Conservation (phyloP, 1,139 yeast species). For the Zygosaccharomyces pseudobailii region DNA sequence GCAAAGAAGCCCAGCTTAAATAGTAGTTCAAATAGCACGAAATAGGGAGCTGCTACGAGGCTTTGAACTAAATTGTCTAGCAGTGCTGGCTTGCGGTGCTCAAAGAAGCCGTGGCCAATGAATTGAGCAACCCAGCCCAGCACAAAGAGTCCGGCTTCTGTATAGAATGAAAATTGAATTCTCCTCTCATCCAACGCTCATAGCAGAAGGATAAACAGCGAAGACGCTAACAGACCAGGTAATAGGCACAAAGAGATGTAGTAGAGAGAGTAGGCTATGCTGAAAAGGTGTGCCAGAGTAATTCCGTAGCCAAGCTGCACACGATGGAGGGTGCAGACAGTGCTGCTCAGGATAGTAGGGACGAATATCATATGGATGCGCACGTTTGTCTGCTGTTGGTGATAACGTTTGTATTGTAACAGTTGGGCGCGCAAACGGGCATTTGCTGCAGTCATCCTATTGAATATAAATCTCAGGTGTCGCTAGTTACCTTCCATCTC, state of each 20-base stretch:
- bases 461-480: neutral
- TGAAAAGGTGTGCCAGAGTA: constrained; percentile 34
- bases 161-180: constrained; percentile 9
- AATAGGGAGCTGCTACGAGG: constrained; percentile 83
- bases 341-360: constrained; percentile 64
- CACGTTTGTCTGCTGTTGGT: constrained; percentile 64
- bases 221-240: constrained; percentile 41
- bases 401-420: constrained; percentile 80
- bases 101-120: constrained; percentile 81
- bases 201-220: constrained; percentile 33
- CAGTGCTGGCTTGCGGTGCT: constrained; percentile 80
- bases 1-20: constrained; percentile 59
- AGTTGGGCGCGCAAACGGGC: constrained; percentile 59
- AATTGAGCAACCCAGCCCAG: constrained; percentile 81
- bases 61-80: constrained; percentile 81
- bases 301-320: constrained; percentile 34
- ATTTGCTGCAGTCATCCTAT: constrained; percentile 20
- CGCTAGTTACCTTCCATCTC: too few species aligned
- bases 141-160: constrained; percentile 39
- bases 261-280: constrained; percentile 42
- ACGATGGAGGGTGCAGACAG: constrained; percentile 42
- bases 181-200: constrained; percentile 17
- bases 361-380: constrained; percentile 73
- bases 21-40: constrained; percentile 73
- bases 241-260: constrained; percentile 40